Conservation (phyloP, 345 rosid genomes). For the Gossypium sturtianum region DNA sequence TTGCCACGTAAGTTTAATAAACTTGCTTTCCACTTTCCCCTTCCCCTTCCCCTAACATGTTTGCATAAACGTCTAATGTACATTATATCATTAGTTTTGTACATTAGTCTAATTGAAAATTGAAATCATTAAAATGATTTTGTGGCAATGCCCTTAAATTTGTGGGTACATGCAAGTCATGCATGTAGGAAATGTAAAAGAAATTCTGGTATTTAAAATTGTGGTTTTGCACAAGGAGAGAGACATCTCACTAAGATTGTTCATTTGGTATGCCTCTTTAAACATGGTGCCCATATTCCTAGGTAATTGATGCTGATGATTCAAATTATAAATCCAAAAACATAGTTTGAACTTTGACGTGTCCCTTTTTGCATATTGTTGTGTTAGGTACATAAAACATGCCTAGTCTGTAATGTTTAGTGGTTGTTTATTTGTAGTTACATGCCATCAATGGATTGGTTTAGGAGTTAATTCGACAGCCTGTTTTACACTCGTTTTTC, state of each 20-base stretch:
- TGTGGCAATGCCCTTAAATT: neutral
- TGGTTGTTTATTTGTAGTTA: neutral
- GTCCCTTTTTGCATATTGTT: neutral
- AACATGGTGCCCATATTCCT: neutral
- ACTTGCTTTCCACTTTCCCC: neutral
- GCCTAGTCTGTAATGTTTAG: neutral
- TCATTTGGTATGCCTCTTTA: neutral
- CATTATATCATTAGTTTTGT: neutral
- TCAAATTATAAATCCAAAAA: neutral
- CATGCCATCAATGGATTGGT: neutral
- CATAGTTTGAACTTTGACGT: neutral
- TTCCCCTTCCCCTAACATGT: neutral
- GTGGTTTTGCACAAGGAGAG: neutral
- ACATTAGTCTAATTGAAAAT: neutral
- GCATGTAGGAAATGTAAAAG: neutral
- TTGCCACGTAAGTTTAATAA: conserved; percentile 33
- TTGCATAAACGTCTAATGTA: neutral
- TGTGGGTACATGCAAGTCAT: neutral
- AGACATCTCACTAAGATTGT: neutral
- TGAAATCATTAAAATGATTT: neutral
- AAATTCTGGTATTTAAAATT: neutral
- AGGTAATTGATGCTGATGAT: neutral
- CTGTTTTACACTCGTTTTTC: neutral
- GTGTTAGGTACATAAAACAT: neutral
- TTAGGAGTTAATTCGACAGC: neutral